Evolutionary conservation across 2,329 filamentous ascomycete species (phyloP).

Genomic region (Aspergillus versicolor): DNA sequence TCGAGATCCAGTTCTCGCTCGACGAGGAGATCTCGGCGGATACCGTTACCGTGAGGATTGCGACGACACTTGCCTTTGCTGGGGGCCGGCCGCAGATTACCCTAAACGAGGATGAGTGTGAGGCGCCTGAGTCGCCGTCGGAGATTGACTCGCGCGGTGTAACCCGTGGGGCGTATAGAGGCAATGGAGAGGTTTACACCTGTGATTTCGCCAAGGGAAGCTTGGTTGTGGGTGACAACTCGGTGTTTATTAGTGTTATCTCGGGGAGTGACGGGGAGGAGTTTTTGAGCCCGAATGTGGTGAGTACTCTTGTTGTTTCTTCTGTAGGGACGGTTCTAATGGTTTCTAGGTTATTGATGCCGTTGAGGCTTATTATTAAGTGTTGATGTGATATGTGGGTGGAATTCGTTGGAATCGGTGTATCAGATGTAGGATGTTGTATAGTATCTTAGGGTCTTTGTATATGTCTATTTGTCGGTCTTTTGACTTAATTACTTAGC

Average conservation of each 20-base stretch:
- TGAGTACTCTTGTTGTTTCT: background rate
- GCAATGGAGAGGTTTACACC: conserved; percentile 4
- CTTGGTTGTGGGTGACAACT: background rate
- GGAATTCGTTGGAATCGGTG: too few relatives aligned
- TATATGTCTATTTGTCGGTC: too few relatives aligned
- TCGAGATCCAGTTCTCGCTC: conserved; percentile 3
- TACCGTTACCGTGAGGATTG: background rate
- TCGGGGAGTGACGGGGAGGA: conserved; percentile 1
- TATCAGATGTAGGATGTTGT: too few relatives aligned
- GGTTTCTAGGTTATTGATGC: background rate
- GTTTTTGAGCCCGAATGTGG: conserved; percentile 4
- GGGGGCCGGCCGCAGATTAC: conserved; percentile 6
- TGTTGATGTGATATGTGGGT: background rate
- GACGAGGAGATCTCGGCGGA: background rate
- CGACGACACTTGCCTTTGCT: conserved; percentile 2
- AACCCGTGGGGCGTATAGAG: conserved; percentile 6
- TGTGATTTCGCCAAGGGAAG: background rate
- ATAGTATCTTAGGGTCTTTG: too few relatives aligned
- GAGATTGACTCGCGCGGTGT: conserved; percentile 3
- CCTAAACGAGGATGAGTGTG: background rate
- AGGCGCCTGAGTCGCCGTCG: background rate
- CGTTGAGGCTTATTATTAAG: background rate
- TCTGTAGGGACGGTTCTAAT: background rate
- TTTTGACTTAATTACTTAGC: too few relatives aligned
- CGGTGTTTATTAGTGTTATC: background rate